phyloP scores from a whole-genome alignment of 805 yeast genomes.

The Schwanniomyces yamadae region DNA sequence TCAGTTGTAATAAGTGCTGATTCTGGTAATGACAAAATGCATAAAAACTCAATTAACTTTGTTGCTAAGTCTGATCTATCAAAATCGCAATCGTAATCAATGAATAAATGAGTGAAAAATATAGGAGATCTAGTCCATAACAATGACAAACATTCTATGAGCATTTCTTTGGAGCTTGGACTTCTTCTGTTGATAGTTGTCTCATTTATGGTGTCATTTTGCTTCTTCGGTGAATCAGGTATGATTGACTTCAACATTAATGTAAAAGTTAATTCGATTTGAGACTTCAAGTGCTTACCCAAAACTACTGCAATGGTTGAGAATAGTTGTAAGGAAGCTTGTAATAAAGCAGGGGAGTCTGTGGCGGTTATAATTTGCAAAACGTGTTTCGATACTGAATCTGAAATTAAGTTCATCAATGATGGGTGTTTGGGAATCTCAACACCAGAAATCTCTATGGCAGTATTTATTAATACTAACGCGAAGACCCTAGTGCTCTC shows the following conservation, averaged over 20 bases:
- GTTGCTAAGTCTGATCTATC: slow-evolving; percentile 78
- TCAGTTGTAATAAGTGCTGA: slow-evolving; percentile 77
- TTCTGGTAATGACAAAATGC: slow-evolving; percentile 81
- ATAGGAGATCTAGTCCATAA: slow-evolving; percentile 79
- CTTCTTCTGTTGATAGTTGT: slow-evolving; percentile 20
- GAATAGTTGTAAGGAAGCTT: slow-evolving; percentile 73
- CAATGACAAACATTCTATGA: slow-evolving; percentile 80
- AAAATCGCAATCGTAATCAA: slow-evolving; percentile 86
- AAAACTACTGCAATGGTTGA: slow-evolving; percentile 68
- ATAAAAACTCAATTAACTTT: slow-evolving; percentile 64
- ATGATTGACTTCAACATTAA: slow-evolving; percentile 61
- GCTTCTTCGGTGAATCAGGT: slow-evolving; percentile 26
- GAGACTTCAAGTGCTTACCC: slow-evolving; percentile 67
- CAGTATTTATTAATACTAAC: slow-evolving; percentile 67
- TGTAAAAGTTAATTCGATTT: slow-evolving; percentile 70
- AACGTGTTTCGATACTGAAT: slow-evolving; percentile 81
- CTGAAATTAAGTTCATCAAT: slow-evolving; percentile 66
- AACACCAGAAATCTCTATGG: slow-evolving; percentile 79
- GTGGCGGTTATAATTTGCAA: slow-evolving; percentile 73
- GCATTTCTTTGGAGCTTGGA: slow-evolving; percentile 66
- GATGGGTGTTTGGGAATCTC: slow-evolving; percentile 59
- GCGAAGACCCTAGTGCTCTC: slow-evolving; percentile 87
- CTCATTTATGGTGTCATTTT: slow-evolving; percentile 23
- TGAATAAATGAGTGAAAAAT: slow-evolving; percentile 73
- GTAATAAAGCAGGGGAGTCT: slow-evolving; percentile 71